Percentiles rank a stretch among this genome's conserved stretches.
phyloP scores from a whole-genome alignment of 2,329 filamentous ascomycete genomes.

The Exophiala phaeomuriformis region DNA sequence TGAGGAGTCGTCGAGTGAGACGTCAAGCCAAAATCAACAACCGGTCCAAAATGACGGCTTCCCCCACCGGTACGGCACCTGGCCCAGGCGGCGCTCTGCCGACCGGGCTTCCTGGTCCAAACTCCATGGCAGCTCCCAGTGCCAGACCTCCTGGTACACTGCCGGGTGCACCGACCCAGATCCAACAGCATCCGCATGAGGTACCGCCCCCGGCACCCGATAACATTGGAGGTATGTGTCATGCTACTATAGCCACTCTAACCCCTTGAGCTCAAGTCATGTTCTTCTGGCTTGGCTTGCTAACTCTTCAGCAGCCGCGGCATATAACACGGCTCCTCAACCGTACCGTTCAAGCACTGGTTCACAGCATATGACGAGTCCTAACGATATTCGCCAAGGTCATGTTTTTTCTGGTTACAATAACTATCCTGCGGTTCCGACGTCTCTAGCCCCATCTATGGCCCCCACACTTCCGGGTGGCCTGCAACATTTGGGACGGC shows the following conservation, averaged over 20 bases:
- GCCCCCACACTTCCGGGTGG: conserved; percentile 56
- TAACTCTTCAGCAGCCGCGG: conserved; percentile 16
- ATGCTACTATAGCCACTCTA: conserved; percentile 31
- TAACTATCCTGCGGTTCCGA: conserved; percentile 49
- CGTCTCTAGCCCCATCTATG: conserved; percentile 54
- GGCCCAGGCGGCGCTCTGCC: conserved; percentile 55
- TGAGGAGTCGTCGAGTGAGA: conserved; percentile 84
- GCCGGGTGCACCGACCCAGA: conserved; percentile 59
- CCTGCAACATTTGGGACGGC: conserved; percentile 38
- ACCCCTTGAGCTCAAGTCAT: background rate
- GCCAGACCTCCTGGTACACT: conserved; percentile 47
- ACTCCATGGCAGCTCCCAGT: conserved; percentile 49
- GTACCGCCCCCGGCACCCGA: conserved; percentile 52
- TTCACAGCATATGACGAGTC: conserved; percentile 31
- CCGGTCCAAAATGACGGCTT: conserved; percentile 62
- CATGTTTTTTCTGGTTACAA: conserved; percentile 69
- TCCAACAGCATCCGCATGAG: conserved; percentile 70
- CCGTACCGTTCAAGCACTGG: conserved; percentile 22
- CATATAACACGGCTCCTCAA: conserved; percentile 23
- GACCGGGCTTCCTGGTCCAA: conserved; percentile 56
- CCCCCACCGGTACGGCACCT: conserved; percentile 57
- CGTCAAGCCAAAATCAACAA: conserved; percentile 94
- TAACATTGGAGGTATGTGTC: conserved; percentile 95
- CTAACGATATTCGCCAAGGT: conserved; percentile 62
- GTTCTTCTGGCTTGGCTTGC: background rate